phyloP scores from a whole-genome alignment of 2,329 filamentous ascomycete genomes.

The Talaromyces sp. region DNA sequence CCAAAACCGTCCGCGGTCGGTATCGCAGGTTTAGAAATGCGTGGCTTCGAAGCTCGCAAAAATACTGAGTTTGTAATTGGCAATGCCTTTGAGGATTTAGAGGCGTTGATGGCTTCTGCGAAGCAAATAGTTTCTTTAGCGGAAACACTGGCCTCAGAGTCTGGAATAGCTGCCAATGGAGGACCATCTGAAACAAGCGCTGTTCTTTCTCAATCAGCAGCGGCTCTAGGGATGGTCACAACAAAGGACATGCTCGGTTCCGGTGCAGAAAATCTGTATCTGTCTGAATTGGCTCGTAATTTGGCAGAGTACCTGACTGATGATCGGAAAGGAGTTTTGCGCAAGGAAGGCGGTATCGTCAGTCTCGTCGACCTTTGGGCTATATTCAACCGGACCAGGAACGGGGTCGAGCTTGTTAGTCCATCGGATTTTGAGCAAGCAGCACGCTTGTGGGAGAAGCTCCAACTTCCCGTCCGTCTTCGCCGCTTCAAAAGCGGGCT shows the following conservation, averaged over 20 bases:
- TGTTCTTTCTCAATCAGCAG: constrained; percentile 75
- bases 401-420: constrained; percentile 90
- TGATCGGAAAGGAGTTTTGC: constrained; percentile 72
- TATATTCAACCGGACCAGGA: constrained; percentile 87
- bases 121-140: constrained; percentile 94
- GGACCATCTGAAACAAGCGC: constrained; percentile 67
- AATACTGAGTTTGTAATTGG: constrained; percentile 94
- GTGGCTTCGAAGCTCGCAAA: constrained; percentile 77
- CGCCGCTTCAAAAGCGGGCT: constrained; percentile 89
- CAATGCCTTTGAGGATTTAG: constrained; percentile 90
- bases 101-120: constrained; percentile 94
- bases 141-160: constrained; percentile 75
- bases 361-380: constrained; percentile 90
- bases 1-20: constrained; percentile 64
- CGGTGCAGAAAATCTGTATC: constrained; percentile 78
- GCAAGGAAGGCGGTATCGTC: constrained; percentile 80
- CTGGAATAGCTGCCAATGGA: constrained; percentile 55
- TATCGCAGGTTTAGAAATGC: constrained; percentile 86
- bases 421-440: constrained; percentile 90
- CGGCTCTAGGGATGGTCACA: constrained; percentile 81
- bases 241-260: constrained; percentile 89
- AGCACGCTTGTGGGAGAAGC: constrained; percentile 78
- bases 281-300: constrained; percentile 81
- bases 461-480: constrained; percentile 80
- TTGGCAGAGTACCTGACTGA: constrained; percentile 87